phyloP scores from a whole-genome alignment of 345 rosid genomes.

The Citrus inodora region DNA sequence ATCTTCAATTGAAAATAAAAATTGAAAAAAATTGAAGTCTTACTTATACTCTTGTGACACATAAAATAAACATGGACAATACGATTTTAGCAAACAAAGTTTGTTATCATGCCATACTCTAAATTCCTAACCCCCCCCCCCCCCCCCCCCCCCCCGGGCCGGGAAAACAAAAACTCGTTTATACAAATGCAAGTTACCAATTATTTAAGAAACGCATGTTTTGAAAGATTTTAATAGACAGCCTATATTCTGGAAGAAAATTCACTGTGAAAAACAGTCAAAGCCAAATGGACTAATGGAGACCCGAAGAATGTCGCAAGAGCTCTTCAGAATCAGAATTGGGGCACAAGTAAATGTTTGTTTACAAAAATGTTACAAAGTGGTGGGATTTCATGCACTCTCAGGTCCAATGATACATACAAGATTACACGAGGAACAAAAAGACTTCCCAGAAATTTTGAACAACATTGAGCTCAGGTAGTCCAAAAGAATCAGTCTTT shows the following conservation, averaged over 20 bases:
- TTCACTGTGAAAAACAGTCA: background rate
- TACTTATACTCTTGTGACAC: too few species aligned
- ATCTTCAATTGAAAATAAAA: too few species aligned
- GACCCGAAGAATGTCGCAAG: background rate
- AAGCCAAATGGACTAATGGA: background rate
- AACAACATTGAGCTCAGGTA: background rate
- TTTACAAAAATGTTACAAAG: background rate
- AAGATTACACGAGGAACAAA: background rate
- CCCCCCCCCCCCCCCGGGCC: too few species aligned
- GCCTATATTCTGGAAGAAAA: background rate
- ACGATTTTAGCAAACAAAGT: too few species aligned
- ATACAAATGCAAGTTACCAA: background rate
- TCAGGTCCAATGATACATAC: background rate
- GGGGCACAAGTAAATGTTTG: background rate
- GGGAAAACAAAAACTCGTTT: too few species aligned
- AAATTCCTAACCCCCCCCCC: too few species aligned
- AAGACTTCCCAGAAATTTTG: background rate
- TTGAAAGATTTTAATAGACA: too few species aligned
- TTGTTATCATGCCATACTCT: too few species aligned
- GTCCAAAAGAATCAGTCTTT: constrained; percentile 51
- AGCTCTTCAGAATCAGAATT: background rate
- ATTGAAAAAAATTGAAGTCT: too few species aligned
- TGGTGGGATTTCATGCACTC: background rate
- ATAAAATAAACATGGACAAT: too few species aligned
- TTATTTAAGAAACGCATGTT: too few species aligned